These are phyloP conservation scores for Tricholoma sp. DNA, from an alignment of 768 basidiomycete genomes.

Conservation along the genomic window DNA sequence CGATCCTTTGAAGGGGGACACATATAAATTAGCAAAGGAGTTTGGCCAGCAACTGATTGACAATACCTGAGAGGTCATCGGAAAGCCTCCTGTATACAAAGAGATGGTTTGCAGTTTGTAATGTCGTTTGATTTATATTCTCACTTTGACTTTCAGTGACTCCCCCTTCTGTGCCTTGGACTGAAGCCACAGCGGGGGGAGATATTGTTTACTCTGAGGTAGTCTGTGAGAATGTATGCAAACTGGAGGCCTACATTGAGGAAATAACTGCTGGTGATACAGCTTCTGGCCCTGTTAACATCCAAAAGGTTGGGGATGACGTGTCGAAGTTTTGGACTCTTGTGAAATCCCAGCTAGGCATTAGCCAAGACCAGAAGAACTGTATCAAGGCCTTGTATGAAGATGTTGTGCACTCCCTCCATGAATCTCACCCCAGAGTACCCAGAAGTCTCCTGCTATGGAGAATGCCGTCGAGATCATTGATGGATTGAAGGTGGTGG, in stretches of 20 bases:
- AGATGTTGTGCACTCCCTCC: constrained; percentile 90
- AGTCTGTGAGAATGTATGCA: constrained; percentile 92
- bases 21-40: constrained; percentile 92
- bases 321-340: constrained; percentile 96
- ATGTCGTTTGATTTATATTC: not conserved
- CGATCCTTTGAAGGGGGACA: constrained; percentile 79
- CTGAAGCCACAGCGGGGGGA: constrained; percentile 89
- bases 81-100: constrained; percentile 86
- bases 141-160: constrained; percentile 54
- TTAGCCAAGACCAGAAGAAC: constrained; percentile 95
- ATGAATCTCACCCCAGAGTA: constrained; percentile 55
- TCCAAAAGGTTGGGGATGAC: constrained; percentile 97
- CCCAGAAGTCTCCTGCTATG: constrained; percentile 74
- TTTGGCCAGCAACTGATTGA: constrained; percentile 95
- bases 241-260: constrained; percentile 95
- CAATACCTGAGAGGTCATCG: constrained; percentile 83
- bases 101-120: constrained; percentile 66
- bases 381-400: constrained; percentile 94
- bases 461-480: constrained; percentile 99
- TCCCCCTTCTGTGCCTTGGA: constrained; percentile 97
- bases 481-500: too few species aligned
- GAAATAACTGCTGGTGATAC: constrained; percentile 98
- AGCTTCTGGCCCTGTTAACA: constrained; percentile 80
- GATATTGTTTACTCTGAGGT: constrained; percentile 95
- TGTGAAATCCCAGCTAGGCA: constrained; percentile 95